phyloP scores from a whole-genome alignment of 352 stramenopile species.

The Globisporangium carolinianum region DNA sequence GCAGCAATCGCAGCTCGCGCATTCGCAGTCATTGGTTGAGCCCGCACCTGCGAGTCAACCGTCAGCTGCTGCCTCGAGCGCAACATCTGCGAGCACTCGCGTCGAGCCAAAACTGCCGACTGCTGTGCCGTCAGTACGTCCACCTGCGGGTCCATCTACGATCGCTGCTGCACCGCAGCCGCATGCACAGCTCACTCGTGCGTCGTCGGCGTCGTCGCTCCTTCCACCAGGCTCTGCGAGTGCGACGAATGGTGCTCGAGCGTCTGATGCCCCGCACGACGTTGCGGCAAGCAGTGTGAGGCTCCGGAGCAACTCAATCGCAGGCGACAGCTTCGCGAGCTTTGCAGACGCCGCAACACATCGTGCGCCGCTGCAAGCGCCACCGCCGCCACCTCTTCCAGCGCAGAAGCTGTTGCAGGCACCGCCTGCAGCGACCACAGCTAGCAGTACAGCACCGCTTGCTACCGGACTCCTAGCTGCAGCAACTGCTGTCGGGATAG shows the following conservation, averaged over 20 bases:
- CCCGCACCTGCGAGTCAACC: neutral
- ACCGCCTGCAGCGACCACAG: neutral
- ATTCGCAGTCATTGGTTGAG: neutral
- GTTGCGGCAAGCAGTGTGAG: neutral
- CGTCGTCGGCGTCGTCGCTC: constrained; percentile 2
- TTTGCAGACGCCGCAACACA: neutral
- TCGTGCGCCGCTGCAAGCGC: neutral
- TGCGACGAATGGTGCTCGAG: too few species aligned
- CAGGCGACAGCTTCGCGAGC: neutral
- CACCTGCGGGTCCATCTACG: neutral
- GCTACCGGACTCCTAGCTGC: neutral
- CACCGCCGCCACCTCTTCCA: neutral
- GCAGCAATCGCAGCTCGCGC: constrained; percentile 14
- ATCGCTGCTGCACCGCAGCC: neutral
- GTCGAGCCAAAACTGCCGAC: too few species aligned
- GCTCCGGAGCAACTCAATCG: constrained; percentile 11
- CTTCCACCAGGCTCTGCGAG: too few species aligned
- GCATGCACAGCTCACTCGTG: constrained; percentile 4
- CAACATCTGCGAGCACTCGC: neutral
- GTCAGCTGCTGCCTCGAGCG: neutral
- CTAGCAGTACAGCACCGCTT: neutral
- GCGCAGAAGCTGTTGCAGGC: neutral
- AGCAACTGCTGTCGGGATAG: neutral
- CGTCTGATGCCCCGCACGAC: neutral
- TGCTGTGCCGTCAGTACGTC: neutral